Evolutionary conservation across 805 yeast genomes (phyloP).

Genomic region (Isabelozyma gotoi): DNA sequence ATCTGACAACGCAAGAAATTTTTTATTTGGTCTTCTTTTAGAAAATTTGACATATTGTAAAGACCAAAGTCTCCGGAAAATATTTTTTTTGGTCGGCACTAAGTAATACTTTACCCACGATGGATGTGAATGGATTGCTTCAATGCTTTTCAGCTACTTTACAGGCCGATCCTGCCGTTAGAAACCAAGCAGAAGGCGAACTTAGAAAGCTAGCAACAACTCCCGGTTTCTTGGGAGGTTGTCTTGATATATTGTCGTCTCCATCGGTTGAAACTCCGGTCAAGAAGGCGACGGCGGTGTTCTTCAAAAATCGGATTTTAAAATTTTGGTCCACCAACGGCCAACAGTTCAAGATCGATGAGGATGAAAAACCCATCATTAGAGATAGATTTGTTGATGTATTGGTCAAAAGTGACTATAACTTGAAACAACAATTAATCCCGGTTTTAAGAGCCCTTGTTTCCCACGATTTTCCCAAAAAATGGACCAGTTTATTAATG

Average conservation of each 20-base stretch:
- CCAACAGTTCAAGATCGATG: constrained; percentile 40
- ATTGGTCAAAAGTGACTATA: constrained; percentile 40
- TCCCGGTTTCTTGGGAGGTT: constrained; percentile 79
- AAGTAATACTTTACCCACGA: too few species aligned
- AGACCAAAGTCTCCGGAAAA: too few species aligned
- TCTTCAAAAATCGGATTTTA: constrained; percentile 71
- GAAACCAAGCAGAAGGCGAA: constrained; percentile 69
- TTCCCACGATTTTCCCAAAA: constrained; percentile 29
- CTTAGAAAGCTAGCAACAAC: constrained; percentile 55
- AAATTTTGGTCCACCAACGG: constrained; percentile 55
- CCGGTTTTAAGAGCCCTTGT: constrained; percentile 36
- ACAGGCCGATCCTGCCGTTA: constrained; percentile 57
- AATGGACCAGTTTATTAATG: constrained; percentile 36
- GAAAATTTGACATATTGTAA: too few species aligned
- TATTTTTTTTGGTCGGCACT: too few species aligned
- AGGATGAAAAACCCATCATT: constrained; percentile 73
- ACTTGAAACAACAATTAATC: constrained; percentile 38
- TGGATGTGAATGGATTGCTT: constrained; percentile 70
- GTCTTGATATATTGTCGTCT: constrained; percentile 63
- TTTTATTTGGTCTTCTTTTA: too few species aligned
- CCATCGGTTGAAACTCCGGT: constrained; percentile 31
- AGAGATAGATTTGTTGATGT: constrained; percentile 68
- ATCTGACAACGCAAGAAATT: not conserved
- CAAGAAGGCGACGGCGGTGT: constrained; percentile 75
- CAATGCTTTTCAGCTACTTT: constrained; percentile 80